Evolutionary conservation across 73 alveolate genomes (phyloP).

Genomic region (Paramecium biaurelia): DNA sequence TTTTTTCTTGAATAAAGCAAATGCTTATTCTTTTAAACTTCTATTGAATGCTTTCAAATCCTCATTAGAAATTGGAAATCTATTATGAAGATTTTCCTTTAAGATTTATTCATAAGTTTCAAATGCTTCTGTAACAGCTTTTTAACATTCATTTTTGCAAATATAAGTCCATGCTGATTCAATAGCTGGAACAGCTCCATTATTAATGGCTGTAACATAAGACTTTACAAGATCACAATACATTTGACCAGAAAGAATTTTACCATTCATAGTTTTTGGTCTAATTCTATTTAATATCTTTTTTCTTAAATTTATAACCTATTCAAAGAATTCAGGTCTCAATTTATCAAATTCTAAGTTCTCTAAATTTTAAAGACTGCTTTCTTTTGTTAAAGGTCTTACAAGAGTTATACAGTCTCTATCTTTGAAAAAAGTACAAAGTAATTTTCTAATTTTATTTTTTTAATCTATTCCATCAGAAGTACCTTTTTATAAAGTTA

Average conservation of each 20-base stretch:
- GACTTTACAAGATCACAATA: slow-evolving; percentile 70
- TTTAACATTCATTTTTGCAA: slow-evolving; percentile 77
- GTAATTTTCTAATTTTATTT: slow-evolving; percentile 91
- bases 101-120: slow-evolving; percentile 65
- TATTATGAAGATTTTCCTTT: slow-evolving; percentile 55
- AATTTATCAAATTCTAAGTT: slow-evolving; percentile 84
- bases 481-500: slow-evolving; percentile 80
- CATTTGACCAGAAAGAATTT: slow-evolving; percentile 85
- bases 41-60: slow-evolving; percentile 71
- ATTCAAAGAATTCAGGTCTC: slow-evolving; percentile 95
- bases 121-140: slow-evolving; percentile 70
- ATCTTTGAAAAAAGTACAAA: slow-evolving; percentile 91
- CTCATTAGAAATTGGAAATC: slow-evolving; percentile 66
- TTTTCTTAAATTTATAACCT: slow-evolving; percentile 81
- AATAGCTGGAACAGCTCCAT: slow-evolving; percentile 87
- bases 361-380: slow-evolving; percentile 82
- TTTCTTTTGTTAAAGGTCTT: slow-evolving; percentile 94
- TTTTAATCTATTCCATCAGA: slow-evolving; percentile 87
- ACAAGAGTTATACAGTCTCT: slow-evolving; percentile 96
- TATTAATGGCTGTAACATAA: slow-evolving; percentile 82
- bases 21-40: slow-evolving; percentile 76
- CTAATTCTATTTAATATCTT: slow-evolving; percentile 87
- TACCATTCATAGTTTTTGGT: slow-evolving; percentile 89
- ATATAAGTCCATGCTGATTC: slow-evolving; percentile 80
- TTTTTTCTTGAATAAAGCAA: slow-evolving; percentile 69